Base-by-base conservation (phyloP, 106 monocot genomes). In the Dendrobium chrysotoxum region DNA sequence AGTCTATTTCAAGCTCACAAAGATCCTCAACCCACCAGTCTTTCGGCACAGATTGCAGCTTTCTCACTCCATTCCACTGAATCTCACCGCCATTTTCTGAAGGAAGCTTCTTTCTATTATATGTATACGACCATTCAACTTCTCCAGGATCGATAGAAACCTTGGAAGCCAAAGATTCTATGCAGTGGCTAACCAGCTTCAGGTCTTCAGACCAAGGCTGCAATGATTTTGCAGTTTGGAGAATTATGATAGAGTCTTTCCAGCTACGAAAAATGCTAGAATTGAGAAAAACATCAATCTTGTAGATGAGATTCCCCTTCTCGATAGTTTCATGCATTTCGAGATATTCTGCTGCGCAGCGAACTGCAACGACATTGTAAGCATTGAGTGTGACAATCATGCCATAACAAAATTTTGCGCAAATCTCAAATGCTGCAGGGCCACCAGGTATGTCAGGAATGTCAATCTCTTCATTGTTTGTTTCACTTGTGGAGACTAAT, bases 11-110 rank as follows among this genome's bases (percentile, higher is more conserved):
- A 20, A 93, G 87, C 21, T 91, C 93, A 83, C 93, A 91, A n/a
- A 93, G 75, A 74, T 93, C 91, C 83, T 93, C 91, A 31, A 91
- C 89, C 93, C 93, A 93, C 93, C 93, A 93, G 78, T 93, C 93
- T 25, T 79, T 82, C 1, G 93, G 93, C 53, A 91, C 89, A 2
- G 61, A 77, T 47, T 68, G 85, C 72, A 83, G 86, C 71, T 90
- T 93, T 55, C 78, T 86, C 21, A 91, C 89, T 7, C 90, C 93
- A 64, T 92, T 90, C 92, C 92, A 92, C 23, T 88, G 86, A 25
- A 74, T 7, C 38, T 90, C 88, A 4, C 81, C n/a, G 11, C 84
- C 87, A 75, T 86, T 92, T 81, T 90, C 92, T 17, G 86, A 75
- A 6, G 83, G 83, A 83, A 93, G 84, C 40, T 91, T 91, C 79